Conservation (phyloP, 768 basidiomycete genomes). For the Boletellus ananas region DNA sequence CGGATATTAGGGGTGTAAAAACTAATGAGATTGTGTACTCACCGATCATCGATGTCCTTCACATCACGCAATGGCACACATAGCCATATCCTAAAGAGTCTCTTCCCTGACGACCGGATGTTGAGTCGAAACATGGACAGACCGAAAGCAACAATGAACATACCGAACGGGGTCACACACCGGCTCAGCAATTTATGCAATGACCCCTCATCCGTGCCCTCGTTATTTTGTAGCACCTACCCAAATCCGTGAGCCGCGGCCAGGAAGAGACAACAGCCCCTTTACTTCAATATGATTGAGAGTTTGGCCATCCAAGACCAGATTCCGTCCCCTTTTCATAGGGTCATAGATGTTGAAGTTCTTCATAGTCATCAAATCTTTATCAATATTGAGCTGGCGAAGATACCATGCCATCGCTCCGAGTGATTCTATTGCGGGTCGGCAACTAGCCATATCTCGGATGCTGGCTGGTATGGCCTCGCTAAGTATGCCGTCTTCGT, state of each 20-base stretch:
- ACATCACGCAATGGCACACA: conserved; percentile 86
- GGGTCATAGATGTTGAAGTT: conserved; percentile 99
- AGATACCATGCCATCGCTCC: conserved; percentile 96
- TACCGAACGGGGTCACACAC: conserved; percentile 91
- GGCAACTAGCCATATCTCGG: conserved; percentile 61
- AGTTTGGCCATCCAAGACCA: conserved; percentile 92
- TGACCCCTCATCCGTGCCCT: conserved; percentile 90
- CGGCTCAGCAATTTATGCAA: conserved; percentile 75
- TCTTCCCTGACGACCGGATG: conserved; percentile 62
- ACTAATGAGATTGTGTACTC: conserved; percentile 18
- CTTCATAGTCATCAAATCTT: conserved; percentile 90
- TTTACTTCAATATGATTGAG: conserved; percentile 89
- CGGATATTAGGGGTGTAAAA: conserved; percentile 15
- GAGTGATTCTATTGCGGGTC: conserved; percentile 74
- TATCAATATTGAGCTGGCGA: conserved; percentile 91
- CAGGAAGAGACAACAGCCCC: not conserved
- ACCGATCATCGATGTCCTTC: conserved; percentile 87
- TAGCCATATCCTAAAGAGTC: conserved; percentile 95
- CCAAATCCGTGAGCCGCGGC: conserved; percentile 5
- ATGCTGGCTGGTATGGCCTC: conserved; percentile 66
- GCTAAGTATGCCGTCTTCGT: conserved; percentile 37
- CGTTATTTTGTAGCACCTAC: conserved; percentile 84
- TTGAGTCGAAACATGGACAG: conserved; percentile 4
- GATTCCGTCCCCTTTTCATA: conserved; percentile 80
- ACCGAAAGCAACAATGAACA: conserved; percentile 8